A percentile compares a stretch with the other conserved stretches of the same genome.
Conservation (phyloP, 2,329 filamentous ascomycete species). For the Coniochaeta ligniaria region DNA sequence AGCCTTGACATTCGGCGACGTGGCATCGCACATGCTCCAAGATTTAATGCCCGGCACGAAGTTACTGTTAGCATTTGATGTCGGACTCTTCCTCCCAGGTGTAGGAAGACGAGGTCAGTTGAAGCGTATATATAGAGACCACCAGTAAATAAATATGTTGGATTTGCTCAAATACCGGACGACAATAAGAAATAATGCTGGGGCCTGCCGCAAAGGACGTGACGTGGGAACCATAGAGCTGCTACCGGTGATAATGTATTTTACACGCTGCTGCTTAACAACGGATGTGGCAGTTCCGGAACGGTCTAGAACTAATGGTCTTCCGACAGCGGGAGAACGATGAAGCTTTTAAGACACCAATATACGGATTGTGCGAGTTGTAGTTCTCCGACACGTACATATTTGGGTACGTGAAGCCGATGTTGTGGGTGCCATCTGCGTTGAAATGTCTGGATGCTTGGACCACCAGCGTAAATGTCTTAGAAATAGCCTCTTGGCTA, state of each 20-base stretch:
- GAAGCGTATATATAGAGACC: no score
- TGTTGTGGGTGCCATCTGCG: slow-evolving; percentile 39
- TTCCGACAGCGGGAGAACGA: slow-evolving; percentile 21
- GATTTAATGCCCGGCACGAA: no score
- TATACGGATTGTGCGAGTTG: slow-evolving; percentile 28
- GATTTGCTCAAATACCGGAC: no score
- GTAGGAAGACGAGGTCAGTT: no score
- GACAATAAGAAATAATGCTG: not conserved
- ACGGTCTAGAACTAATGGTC: slow-evolving; percentile 20
- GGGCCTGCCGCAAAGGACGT: not conserved
- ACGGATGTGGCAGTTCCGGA: not conserved
- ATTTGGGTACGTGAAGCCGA: slow-evolving; percentile 24
- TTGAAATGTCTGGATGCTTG: slow-evolving; percentile 35
- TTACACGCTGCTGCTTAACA: not conserved
- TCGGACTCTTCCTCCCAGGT: no score
- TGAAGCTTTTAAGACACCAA: slow-evolving; percentile 33
- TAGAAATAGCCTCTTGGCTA: slow-evolving; percentile 39
- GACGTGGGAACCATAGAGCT: not conserved
- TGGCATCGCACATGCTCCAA: no score
- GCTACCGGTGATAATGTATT: not conserved
- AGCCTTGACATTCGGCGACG: no score
- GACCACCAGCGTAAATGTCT: slow-evolving; percentile 45
- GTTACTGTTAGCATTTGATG: no score
- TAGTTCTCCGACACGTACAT: slow-evolving; percentile 4
- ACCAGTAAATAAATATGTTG: no score